These are phyloP conservation scores for Diutina neorugosa DNA, from an alignment of 1,139 yeast species.

Conservation along the genomic window DNA sequence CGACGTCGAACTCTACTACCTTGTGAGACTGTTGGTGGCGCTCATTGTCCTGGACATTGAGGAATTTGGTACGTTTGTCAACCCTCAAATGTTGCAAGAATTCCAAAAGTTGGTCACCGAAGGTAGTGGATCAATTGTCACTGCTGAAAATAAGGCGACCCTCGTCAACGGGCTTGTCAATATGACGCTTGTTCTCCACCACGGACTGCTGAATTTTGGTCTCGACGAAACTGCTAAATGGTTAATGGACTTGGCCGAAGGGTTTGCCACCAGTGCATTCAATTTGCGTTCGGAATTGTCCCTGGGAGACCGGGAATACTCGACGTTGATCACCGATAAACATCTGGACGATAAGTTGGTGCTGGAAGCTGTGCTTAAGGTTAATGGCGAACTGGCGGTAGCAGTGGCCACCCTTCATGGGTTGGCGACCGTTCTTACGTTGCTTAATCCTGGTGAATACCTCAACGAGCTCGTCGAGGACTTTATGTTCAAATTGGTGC, in stretches of 20 bases:
- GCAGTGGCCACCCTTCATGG: constrained; percentile 38
- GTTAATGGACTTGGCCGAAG: constrained; percentile 36
- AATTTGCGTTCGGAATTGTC: constrained; percentile 21
- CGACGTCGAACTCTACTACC: constrained; percentile 29
- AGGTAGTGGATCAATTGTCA: constrained; percentile 18
- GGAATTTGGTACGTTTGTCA: constrained; percentile 36
- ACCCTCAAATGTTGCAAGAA: constrained; percentile 12
- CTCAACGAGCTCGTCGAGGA: constrained; percentile 31
- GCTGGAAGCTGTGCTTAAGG: constrained; percentile 21
- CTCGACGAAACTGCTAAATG: constrained; percentile 32
- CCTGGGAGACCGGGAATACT: constrained; percentile 32
- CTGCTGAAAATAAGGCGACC: constrained; percentile 28
- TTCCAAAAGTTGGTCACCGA: not conserved
- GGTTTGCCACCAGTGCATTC: constrained; percentile 26
- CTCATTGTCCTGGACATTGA: constrained; percentile 37
- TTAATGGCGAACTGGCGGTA: constrained; percentile 24
- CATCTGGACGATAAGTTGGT: constrained; percentile 16
- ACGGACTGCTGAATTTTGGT: constrained; percentile 39
- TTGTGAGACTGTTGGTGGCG: constrained; percentile 30
- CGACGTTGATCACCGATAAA: constrained; percentile 28
- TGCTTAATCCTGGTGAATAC: constrained; percentile 26
- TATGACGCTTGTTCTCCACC: constrained; percentile 31
- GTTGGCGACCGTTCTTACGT: constrained; percentile 32
- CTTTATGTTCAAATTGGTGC: constrained; percentile 23
- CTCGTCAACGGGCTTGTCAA: constrained; percentile 34